phyloP scores from a whole-genome alignment of 495 filamentous ascomycete genomes.

The Aspergillus heteromorphus region DNA sequence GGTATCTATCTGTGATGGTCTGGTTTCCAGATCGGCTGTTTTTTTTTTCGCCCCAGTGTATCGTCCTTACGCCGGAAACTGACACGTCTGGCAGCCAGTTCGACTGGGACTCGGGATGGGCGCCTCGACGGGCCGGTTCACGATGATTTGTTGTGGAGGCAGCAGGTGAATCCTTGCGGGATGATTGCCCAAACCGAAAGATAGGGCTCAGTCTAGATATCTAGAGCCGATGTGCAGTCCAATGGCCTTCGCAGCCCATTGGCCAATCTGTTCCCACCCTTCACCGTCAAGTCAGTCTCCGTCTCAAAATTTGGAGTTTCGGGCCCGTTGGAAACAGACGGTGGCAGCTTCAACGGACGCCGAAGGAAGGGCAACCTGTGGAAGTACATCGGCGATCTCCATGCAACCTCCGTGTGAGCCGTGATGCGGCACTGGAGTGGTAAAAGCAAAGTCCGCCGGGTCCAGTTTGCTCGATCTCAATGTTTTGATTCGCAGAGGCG shows the following conservation, averaged over 20 bases:
- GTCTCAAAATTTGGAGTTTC: neutral
- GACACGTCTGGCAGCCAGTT: neutral
- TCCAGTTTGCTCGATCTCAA: neutral
- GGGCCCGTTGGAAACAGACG: neutral
- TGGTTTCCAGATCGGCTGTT: neutral
- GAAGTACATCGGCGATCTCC: neutral
- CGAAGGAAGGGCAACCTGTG: neutral
- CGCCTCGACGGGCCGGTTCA: neutral
- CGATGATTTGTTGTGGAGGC: neutral
- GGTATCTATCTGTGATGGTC: neutral
- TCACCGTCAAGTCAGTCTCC: neutral
- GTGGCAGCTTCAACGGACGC: neutral
- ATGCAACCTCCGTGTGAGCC: neutral
- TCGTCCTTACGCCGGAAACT: neutral
- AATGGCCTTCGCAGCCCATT: too few relatives aligned
- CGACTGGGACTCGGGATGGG: neutral
- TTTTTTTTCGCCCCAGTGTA: neutral
- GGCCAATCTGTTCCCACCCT: neutral
- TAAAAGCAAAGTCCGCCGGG: neutral
- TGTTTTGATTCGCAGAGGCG: neutral
- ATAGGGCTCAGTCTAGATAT: neutral
- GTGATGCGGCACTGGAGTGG: neutral
- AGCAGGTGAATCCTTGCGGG: neutral
- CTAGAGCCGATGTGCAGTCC: neutral
- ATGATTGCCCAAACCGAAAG: neutral